Evolutionary conservation across 257 asterid genomes (phyloP).

Genomic region (Verbena officinalis): DNA sequence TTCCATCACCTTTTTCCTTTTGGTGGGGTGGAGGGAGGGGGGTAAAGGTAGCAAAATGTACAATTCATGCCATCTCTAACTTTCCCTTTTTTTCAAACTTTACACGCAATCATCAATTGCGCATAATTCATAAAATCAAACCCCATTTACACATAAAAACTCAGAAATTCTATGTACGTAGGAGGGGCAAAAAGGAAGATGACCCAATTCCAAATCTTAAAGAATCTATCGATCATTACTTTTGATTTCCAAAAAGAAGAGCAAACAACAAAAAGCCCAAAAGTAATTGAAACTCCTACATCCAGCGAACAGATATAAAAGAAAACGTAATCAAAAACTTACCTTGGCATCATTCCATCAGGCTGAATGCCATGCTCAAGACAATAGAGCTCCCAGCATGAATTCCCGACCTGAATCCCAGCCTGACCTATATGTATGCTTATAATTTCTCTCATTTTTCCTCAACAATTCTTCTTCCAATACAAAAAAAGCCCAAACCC

Average conservation of each 20-base stretch:
- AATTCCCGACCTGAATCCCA: conserved; percentile 91
- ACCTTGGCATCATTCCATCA: conserved; percentile 96
- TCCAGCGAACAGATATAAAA: background rate
- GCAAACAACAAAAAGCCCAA: background rate
- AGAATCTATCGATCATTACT: background rate
- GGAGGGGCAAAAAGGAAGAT: background rate
- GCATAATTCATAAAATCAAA: too few relatives aligned
- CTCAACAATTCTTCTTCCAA: background rate
- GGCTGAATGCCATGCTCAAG: conserved; percentile 89
- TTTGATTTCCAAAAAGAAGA: background rate
- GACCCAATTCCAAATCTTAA: background rate
- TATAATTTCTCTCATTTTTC: conserved; percentile 75
- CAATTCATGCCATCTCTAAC: background rate
- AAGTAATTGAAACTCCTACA: background rate
- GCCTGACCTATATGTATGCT: conserved; percentile 94
- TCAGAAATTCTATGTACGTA: background rate
- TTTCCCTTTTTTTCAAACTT: background rate
- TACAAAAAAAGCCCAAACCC: conserved; percentile 4
- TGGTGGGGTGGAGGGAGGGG: too few relatives aligned
- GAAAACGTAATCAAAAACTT: background rate
- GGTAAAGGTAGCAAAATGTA: background rate
- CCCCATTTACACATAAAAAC: background rate
- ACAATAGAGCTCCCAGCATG: conserved; percentile 89
- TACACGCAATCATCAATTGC: background rate
- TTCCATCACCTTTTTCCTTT: background rate